These are phyloP conservation scores for Paramecium sexaurelia DNA, from an alignment of 73 alveolate species.

Conservation along the genomic window DNA sequence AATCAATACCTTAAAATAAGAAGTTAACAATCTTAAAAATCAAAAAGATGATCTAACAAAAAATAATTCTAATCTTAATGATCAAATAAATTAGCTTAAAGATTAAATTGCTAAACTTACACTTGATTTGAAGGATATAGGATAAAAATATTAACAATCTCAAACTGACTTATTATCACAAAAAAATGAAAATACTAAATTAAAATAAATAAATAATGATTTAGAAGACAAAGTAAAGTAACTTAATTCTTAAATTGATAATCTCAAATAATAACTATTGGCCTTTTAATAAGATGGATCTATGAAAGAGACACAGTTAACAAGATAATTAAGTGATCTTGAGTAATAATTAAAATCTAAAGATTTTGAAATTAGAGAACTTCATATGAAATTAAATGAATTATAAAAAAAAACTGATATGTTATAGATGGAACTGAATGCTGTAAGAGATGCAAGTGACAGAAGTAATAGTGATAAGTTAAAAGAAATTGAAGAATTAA, in stretches of 20 bases:
- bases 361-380: slow-evolving; percentile 63
- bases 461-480: slow-evolving; percentile 59
- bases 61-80: background rate
- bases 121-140: background rate
- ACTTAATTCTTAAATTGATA: background rate
- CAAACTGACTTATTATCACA: background rate
- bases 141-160: background rate
- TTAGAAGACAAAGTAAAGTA: background rate
- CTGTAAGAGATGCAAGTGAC: slow-evolving; percentile 64
- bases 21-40: background rate
- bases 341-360: slow-evolving; percentile 40
- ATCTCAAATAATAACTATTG: background rate
- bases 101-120: background rate
- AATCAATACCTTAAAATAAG: slow-evolving; percentile 42
- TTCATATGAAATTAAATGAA: slow-evolving; percentile 53
- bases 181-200: background rate
- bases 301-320: background rate
- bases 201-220: background rate
- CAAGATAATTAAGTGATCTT: background rate
- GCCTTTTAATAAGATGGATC: background rate
- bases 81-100: background rate
- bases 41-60: background rate
- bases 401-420: slow-evolving; percentile 56
- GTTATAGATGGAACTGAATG: slow-evolving; percentile 48
- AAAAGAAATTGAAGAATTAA: slow-evolving; percentile 53